Evolutionary conservation across 768 basidiomycete genomes (phyloP).

Genomic region (Ramaria rubella): DNA sequence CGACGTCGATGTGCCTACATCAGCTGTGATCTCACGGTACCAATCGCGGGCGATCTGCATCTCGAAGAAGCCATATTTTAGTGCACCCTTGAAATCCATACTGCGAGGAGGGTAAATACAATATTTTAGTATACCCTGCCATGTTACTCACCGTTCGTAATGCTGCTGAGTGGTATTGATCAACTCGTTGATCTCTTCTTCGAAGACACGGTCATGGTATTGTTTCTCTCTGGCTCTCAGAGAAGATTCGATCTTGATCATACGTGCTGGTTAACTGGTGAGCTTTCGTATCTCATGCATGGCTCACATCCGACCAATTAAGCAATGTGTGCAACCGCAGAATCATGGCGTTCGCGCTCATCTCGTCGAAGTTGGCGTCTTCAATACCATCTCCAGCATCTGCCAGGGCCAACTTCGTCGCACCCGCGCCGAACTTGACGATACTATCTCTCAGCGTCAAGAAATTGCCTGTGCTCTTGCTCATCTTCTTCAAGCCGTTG

Average conservation of each 20-base stretch:
- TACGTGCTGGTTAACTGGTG: neutral
- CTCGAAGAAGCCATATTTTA: conserved; percentile 95
- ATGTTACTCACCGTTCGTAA: conserved; percentile 67
- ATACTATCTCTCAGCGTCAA: conserved; percentile 85
- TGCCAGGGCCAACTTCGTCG: conserved; percentile 84
- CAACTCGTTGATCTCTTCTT: conserved; percentile 83
- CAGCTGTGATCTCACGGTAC: conserved; percentile 89
- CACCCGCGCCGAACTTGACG: conserved; percentile 95
- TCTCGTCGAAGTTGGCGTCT: conserved; percentile 99
- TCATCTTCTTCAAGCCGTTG: conserved; percentile 99
- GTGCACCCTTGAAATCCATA: conserved; percentile 90
- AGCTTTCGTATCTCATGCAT: neutral
- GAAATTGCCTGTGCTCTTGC: conserved; percentile 93
- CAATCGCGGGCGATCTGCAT: conserved; percentile 88
- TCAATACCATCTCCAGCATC: conserved; percentile 97
- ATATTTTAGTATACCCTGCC: neutral
- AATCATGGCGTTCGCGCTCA: conserved; percentile 95
- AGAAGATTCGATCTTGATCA: conserved; percentile 59
- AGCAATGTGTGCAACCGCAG: conserved; percentile 85
- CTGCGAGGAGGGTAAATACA: conserved; percentile 34
- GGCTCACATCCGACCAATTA: conserved; percentile 78
- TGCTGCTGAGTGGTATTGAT: conserved; percentile 75
- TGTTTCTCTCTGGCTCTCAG: conserved; percentile 68
- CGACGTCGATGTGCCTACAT: conserved; percentile 82
- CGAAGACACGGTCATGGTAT: conserved; percentile 87